Evolutionary conservation across 2,329 filamentous ascomycete genomes (phyloP), one percentile per base, ranked within the genome.

Genomic region (Pleurostoma richardsiae): DNA sequence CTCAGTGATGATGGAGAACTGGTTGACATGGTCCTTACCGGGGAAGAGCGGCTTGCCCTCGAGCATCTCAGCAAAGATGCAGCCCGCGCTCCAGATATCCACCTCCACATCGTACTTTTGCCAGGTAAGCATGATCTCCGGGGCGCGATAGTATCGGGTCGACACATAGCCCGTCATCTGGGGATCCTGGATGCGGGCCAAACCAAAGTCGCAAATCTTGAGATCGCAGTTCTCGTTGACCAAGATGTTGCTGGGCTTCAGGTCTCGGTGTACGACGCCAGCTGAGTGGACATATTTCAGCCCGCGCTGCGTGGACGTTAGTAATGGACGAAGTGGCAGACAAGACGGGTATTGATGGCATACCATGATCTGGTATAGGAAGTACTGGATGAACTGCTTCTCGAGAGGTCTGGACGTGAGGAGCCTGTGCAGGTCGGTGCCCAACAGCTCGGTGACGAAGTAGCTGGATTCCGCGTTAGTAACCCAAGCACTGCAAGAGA

Each of bases 121-220:
- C 94, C 94, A 99, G 54, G 94, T 97, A 65, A 99, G 90, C 94
- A 99, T 99, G 65, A 99, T 99, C 71, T 99, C 94, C 19, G 94
- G 94, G 6, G 94, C 94, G 62, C 94, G 85, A 79, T 99, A 99
- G 78, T 99, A 99, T 77, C 94, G 80, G 52, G 94, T 99, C 42
- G 94, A 97, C 51, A 99, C 94, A 65, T 99, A 99, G 58, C 94
- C 94, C 39, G 94, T 99, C 94, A 99, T 99, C 72, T 99, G 94
- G 33, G 94, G 94, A 64, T 99, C 94, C 68, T 99, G 94, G 60
- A 99, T 96, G 68, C 94, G 89, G 45, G 94, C 94, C 50, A 99
- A 79, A 56, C 94, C 94, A 61, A 99, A 99, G 67, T 99, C 94
- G 78, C 94, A 99, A 68, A 99, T 99, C 76, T 99, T 99, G 60